Base-by-base conservation (phyloP, 164 flowering plant genomes). In the Chimonanthus salicifolius region DNA sequence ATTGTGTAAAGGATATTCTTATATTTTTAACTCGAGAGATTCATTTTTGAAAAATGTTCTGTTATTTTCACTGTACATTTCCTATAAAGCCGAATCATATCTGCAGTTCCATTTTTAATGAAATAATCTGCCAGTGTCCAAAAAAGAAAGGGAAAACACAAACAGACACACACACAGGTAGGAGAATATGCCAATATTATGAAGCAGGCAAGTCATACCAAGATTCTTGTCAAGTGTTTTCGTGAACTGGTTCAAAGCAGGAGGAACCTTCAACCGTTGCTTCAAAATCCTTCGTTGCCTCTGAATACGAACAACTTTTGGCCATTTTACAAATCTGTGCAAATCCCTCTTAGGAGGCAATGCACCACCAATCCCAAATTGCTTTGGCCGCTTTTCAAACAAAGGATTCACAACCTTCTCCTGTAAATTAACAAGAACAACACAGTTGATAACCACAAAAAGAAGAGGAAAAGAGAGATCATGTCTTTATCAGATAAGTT, bases 361-460 rank as follows among this genome's bases (percentile, higher is more conserved):
- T 48, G 82, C 82, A 20, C 82, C 82, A 44, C 80, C 82, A 69
- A 80, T 80, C 10, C 94, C 94, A 71, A 90, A 90, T 72, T 90
- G 94, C 85, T 90, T 87, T 3, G 92, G 82, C 3, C 89, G 82
- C 84, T 88, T 90, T 83, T 90, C 94, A 74, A 85, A 88, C 68
- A 88, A 74, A 0, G 94, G 92, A 69, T 90, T 90, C 68, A 78
- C 83, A 54, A 77, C 83, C 75, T 86, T 86, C 58, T 84, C 86
- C 82, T 82, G 75, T 46, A 68, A 72, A 43, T 65, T 2, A 65
- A 60, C 51, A 69, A 8, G 51, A 5, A 4, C 50, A 67, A 54
- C 63, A 33, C 15, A 16, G 8, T 13, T 3, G 47, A 16, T 5
- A 54, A 11, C 11, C 47, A 18, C 15, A 70, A 7, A 6, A 5